phyloP scores from a whole-genome alignment of 257 asterid species.

The Capsicum chinense region DNA sequence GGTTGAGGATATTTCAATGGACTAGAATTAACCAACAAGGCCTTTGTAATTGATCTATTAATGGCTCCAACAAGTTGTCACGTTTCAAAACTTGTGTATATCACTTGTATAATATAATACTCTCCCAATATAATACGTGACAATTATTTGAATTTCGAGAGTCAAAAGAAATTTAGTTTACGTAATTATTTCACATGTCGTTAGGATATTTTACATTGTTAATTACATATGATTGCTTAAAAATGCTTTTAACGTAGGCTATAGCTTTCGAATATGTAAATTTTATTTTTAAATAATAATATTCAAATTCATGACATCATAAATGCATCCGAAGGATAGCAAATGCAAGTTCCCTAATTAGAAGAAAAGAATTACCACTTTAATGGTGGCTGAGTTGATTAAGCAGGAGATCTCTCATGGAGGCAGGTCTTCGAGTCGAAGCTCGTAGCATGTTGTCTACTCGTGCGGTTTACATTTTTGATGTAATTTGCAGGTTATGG shows the following conservation, averaged over 20 bases:
- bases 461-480: no score
- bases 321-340: not conserved
- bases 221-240: not conserved
- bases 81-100: slow-evolving; percentile 17
- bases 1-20: slow-evolving; percentile 10
- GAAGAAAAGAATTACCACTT: not conserved
- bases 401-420: not conserved
- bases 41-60: not conserved
- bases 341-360: not conserved
- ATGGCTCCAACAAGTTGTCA: not conserved
- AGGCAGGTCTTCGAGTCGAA: not conserved
- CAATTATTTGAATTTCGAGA: not conserved
- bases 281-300: not conserved
- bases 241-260: not conserved
- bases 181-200: not conserved
- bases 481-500: accelerated
- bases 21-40: slow-evolving; percentile 32
- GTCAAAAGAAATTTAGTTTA: not conserved
- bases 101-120: not conserved
- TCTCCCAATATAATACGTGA: no score
- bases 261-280: not conserved
- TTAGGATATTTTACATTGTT: not conserved
- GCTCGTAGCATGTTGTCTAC: not conserved
- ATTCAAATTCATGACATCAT: not conserved
- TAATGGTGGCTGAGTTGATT: not conserved